Evolutionary conservation across 805 yeast genomes (phyloP), one percentile per base, ranked within the genome.

Genomic region (Cyberlindnera petersonii): DNA sequence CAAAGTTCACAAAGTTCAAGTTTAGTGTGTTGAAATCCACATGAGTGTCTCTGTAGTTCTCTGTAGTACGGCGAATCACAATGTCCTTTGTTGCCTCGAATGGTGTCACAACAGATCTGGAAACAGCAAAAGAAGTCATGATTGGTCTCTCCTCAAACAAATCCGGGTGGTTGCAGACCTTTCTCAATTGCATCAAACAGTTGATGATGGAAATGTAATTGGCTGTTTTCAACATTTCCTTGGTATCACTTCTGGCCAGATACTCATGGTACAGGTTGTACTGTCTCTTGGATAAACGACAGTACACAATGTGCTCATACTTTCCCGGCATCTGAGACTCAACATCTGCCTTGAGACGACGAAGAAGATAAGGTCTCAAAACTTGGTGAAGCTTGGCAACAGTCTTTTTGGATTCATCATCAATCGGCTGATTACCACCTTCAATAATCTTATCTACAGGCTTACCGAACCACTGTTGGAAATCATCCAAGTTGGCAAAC

Each of bases 291-390:
- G 97, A 88, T 31, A 93, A 65, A 20, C 95, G 75, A 65, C 98
- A 94, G 58, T 85, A 86, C 6, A 93, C 80, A 42, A 93, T 81
- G 60, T 93, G 99, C 59, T 93, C 99, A 60, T 88, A 86, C 56
- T 93, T 93, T 0, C 85, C 96, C 1, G 99, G 99, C 98, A 93
- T 93, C 62, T 93, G 98, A 56, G 91, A 88, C 54, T 93, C 99
- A 11, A 93, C 99, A 62, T 93, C 99, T 16, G 86, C 87, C 59
- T 93, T 93, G 56, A 93, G 72, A 48, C 99, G 79, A 59, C 99
- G 78, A 43, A 93, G 66, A 27, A 93, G 66, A 55, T 91, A 93
- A 0, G 99, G 99, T 47, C 98, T 75, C 49, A 93, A 66, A 16
- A 93, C 95, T 59, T 87, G 95, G 63, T 93, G 99, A 39, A 93